These are phyloP conservation scores for Ehretia macrophylla DNA, from an alignment of 257 asterid genomes.

Conservation along the genomic window DNA sequence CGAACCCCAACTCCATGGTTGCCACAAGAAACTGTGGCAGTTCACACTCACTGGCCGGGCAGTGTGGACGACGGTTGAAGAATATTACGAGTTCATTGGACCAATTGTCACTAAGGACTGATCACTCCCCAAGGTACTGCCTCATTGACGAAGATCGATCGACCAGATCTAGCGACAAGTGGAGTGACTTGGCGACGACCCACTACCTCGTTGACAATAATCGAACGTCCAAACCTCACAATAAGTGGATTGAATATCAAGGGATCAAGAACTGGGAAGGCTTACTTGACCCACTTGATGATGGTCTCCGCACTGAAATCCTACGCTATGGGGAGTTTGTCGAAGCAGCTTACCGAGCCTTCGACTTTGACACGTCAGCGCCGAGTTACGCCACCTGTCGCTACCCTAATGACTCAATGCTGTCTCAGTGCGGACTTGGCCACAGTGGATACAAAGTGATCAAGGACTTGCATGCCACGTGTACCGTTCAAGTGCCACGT, in stretches of 20 bases:
- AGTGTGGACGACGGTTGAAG: neutral
- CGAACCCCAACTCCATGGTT: neutral
- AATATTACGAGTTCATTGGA: neutral
- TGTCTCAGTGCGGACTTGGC: slow-evolving; percentile 32
- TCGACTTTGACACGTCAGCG: slow-evolving; percentile 71
- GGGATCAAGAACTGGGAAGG: slow-evolving; percentile 96
- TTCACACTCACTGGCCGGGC: neutral
- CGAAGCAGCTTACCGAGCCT: slow-evolving; percentile 68
- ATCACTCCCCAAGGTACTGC: neutral
- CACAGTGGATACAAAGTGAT: slow-evolving; percentile 44
- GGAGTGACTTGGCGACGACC: too few species aligned
- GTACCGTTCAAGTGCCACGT: slow-evolving; percentile 54
- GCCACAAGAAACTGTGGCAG: neutral
- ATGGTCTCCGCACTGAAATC: slow-evolving; percentile 62
- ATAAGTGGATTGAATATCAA: slow-evolving; percentile 79
- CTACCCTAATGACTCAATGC: slow-evolving; percentile 32
- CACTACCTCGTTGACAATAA: too few species aligned
- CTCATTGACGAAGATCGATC: neutral
- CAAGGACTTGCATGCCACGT: slow-evolving; percentile 62
- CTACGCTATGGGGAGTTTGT: slow-evolving; percentile 76
- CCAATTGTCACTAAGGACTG: neutral
- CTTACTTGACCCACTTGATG: slow-evolving; percentile 78
- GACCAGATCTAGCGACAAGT: neutral
- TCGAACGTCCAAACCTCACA: slow-evolving; percentile 22
- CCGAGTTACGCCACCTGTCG: slow-evolving; percentile 43